A percentile compares a stretch with the other conserved stretches of the same genome.
These are phyloP conservation scores for Fusarium sp. DNA, from an alignment of 2,329 filamentous ascomycete species.

Conservation along the genomic window DNA sequence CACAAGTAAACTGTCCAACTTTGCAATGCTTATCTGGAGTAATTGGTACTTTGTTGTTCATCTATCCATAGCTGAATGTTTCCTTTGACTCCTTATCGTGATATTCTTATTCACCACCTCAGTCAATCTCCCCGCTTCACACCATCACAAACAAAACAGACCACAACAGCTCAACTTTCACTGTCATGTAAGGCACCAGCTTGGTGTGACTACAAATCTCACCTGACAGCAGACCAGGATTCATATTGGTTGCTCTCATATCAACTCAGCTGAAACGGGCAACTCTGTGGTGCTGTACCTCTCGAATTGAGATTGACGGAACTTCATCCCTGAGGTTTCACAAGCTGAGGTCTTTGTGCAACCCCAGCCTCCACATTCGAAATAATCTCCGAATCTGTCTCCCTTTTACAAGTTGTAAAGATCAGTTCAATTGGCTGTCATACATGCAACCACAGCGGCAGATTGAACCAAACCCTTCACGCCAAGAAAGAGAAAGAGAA, in stretches of 20 bases:
- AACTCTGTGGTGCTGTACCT: conserved; percentile 13
- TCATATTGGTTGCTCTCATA: conserved; percentile 19
- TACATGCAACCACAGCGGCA: conserved; percentile 1
- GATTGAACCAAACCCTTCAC: conserved; percentile 6
- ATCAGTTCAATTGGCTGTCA: conserved; percentile 1
- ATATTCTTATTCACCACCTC: background rate
- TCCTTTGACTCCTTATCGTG: background rate
- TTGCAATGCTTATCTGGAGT: background rate
- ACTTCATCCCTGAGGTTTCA: conserved; percentile 22
- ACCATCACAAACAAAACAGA: conserved; percentile 12
- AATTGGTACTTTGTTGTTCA: background rate
- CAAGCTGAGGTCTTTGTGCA: conserved; percentile 21
- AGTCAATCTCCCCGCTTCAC: background rate
- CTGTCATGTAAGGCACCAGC: conserved; percentile 39
- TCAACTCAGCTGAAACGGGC: conserved; percentile 21
- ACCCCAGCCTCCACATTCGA: conserved; percentile 26
- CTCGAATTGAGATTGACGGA: conserved; percentile 17
- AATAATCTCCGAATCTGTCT: conserved; percentile 35
- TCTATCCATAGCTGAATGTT: background rate
- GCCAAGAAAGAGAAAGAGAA: background rate
- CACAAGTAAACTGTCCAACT: background rate
- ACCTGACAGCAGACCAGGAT: conserved; percentile 25
- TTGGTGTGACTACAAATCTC: conserved; percentile 27
- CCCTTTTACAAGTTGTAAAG: conserved; percentile 2
- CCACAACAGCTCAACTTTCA: conserved; percentile 11